A percentile compares a stretch with the other conserved stretches of the same genome.
Conservation (phyloP, 768 basidiomycete genomes). For the Heimioporus sp. region DNA sequence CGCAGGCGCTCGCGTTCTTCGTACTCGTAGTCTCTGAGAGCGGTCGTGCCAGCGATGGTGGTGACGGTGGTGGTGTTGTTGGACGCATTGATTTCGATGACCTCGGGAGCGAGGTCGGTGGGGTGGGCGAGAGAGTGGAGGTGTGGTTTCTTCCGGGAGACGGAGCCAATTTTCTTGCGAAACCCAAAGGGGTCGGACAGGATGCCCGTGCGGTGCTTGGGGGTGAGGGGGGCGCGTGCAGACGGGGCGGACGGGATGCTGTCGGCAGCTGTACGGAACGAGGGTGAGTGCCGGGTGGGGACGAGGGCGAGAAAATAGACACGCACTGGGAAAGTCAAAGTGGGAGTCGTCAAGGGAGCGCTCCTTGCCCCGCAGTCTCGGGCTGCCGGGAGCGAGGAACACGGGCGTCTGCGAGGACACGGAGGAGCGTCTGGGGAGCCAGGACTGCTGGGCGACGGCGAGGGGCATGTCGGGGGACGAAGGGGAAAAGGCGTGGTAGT, state of each 20-base stretch:
- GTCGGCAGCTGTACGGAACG: conserved; percentile 16
- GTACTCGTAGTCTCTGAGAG: conserved; percentile 51
- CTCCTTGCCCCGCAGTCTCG: conserved; percentile 17
- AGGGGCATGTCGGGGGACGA: conserved; percentile 14
- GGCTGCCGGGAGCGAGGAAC: not conserved
- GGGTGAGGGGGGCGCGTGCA: conserved; percentile 15
- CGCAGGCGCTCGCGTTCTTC: conserved; percentile 75
- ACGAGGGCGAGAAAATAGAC: not conserved
- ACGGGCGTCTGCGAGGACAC: not conserved
- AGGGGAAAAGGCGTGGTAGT: conserved; percentile 4
- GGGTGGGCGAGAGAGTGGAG: conserved; percentile 23
- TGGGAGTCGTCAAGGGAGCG: conserved; percentile 11
- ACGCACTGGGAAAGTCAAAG: conserved; percentile 15
- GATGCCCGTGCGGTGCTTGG: conserved; percentile 43
- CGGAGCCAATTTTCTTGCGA: conserved; percentile 40
- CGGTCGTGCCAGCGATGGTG: conserved; percentile 19
- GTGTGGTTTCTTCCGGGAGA: conserved; percentile 39
- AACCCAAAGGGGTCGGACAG: conserved; percentile 49
- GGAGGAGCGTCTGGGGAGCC: conserved; percentile 23
- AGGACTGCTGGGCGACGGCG: conserved; percentile 15
- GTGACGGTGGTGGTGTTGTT: conserved; percentile 18
- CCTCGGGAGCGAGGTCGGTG: conserved; percentile 56
- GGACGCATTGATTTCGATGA: conserved; percentile 68
- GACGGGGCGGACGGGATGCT: conserved; percentile 13
- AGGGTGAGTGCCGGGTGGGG: not conserved